These are phyloP conservation scores for Funneliformis geosporum DNA, from an alignment of 192 early-diverging fungal genomes.

Conservation along the genomic window DNA sequence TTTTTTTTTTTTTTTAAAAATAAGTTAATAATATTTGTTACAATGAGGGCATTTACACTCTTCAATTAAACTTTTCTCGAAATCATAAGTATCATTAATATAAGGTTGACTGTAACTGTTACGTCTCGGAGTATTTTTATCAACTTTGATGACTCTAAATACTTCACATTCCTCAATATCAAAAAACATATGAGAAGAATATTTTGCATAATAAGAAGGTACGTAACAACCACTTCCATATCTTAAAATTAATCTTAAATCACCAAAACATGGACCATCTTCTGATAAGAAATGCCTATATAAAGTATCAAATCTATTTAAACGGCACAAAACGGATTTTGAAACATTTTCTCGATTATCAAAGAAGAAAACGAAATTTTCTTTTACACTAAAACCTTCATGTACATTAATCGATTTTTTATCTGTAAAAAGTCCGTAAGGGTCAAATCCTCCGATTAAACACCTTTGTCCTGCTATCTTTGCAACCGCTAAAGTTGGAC, in stretches of 20 bases:
- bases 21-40: neutral
- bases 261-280: constrained; percentile 15
- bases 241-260: constrained; percentile 13
- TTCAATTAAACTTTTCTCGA: neutral
- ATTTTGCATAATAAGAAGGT: constrained; percentile 6
- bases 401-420: neutral
- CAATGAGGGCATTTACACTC: neutral
- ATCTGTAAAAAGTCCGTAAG: constrained; percentile 6
- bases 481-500: neutral
- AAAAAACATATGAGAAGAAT: constrained; percentile 15
- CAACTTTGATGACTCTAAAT: neutral
- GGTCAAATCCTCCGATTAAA: constrained; percentile 6
- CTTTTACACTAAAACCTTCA: neutral
- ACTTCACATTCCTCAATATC: constrained; percentile 22
- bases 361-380: constrained; percentile 21
- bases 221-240: neutral
- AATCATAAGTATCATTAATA: neutral
- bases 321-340: neutral
- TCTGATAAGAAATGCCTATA: constrained; percentile 12
- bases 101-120: neutral
- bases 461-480: constrained; percentile 18
- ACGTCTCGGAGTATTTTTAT: neutral
- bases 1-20: neutral
- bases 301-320: constrained; percentile 9
- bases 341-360: constrained; percentile 1